Conservation (phyloP, 2,329 filamentous ascomycete genomes). For the Colletotrichum zoysiae region DNA sequence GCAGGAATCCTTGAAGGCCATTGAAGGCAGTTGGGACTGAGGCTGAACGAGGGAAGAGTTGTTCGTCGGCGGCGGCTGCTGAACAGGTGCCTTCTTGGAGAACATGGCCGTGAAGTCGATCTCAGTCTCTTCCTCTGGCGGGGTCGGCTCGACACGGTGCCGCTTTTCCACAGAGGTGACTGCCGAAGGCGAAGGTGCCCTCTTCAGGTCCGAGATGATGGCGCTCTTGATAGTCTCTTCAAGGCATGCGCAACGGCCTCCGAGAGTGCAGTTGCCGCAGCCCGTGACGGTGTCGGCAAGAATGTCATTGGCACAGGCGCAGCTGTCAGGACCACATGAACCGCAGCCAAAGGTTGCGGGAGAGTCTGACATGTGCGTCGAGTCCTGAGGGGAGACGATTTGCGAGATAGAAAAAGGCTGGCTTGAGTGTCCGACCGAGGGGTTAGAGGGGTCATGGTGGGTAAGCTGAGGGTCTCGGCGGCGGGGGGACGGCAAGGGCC, state of each 20-base stretch:
- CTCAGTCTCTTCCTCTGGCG: conserved; percentile 72
- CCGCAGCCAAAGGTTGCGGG: conserved; percentile 64
- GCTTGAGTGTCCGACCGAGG: conserved; percentile 50
- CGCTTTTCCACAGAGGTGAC: conserved; percentile 66
- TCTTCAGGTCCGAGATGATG: conserved; percentile 62
- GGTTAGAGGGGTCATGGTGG: conserved; percentile 44
- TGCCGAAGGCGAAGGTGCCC: conserved; percentile 61
- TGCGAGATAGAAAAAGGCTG: conserved; percentile 68
- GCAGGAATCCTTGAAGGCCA: conserved; percentile 72
- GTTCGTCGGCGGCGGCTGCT: conserved; percentile 42
- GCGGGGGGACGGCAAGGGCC: conserved; percentile 44
- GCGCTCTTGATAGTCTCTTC: conserved; percentile 68
- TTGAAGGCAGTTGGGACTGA: conserved; percentile 52
- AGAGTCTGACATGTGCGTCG: conserved; percentile 49
- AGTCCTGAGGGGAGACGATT: conserved; percentile 68
- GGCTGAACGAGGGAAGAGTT: conserved; percentile 38
- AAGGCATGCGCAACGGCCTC: conserved; percentile 73
- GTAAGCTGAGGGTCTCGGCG: conserved; percentile 30
- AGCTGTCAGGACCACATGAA: conserved; percentile 64
- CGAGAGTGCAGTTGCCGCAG: conserved; percentile 75
- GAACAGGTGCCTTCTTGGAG: conserved; percentile 57
- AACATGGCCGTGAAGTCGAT: conserved; percentile 81
- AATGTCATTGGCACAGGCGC: conserved; percentile 71
- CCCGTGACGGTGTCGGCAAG: conserved; percentile 66
- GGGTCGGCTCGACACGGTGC: conserved; percentile 61